These are phyloP conservation scores for Chrysanthemum seticuspe DNA, from an alignment of 129 eudicot species.

Conservation along the genomic window DNA sequence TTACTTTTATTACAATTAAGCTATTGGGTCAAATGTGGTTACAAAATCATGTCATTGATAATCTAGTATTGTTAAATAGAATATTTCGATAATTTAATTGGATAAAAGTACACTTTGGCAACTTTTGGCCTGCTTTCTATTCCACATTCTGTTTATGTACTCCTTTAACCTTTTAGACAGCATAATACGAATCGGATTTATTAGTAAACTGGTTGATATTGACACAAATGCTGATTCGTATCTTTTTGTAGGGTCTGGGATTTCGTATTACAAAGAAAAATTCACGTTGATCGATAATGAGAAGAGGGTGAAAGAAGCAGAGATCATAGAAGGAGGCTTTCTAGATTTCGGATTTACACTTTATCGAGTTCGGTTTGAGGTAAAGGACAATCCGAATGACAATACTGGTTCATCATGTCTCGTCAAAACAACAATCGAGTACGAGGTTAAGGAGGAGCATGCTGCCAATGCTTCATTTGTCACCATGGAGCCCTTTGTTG, in stretches of 20 bases:
- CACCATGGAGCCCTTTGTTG: conserved; percentile 15
- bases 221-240: neutral
- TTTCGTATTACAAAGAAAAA: conserved; percentile 23
- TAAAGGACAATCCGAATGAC: conserved; percentile 20
- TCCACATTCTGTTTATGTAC: too few relatives aligned
- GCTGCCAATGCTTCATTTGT: conserved; percentile 20
- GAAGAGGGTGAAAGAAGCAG: conserved; percentile 24
- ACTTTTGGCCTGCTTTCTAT: too few relatives aligned
- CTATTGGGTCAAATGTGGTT: too few relatives aligned
- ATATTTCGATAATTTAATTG: too few relatives aligned
- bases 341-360: conserved; percentile 28
- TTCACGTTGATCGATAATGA: conserved; percentile 17
- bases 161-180: too few relatives aligned
- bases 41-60: too few relatives aligned
- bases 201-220: neutral
- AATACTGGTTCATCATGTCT: neutral
- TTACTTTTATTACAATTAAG: too few relatives aligned
- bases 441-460: conserved; percentile 27
- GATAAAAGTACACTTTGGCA: too few relatives aligned
- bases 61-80: too few relatives aligned
- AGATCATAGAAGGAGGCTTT: conserved; percentile 32
- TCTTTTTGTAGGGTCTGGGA: conserved; percentile 5
- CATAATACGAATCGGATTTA: neutral
- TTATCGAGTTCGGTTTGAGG: conserved; percentile 23
- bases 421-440: conserved; percentile 18